Percentiles rank a stretch among this genome's conserved stretches.
Conservation (phyloP, 1,284 basidiomycete species). For the Megacollybia platyphylla region DNA sequence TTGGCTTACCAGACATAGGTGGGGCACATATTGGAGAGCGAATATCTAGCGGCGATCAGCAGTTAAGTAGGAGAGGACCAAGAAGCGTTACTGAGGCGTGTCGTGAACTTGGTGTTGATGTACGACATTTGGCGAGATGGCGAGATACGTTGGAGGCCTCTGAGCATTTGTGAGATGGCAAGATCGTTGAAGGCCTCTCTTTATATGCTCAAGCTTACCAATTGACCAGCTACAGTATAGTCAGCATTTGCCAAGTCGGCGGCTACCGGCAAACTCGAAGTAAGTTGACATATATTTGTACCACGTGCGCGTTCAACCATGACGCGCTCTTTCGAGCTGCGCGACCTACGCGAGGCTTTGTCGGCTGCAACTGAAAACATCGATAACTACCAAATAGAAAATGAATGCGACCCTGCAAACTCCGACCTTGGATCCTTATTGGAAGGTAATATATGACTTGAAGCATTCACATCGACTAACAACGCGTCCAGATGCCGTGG, state of each 20-base stretch:
- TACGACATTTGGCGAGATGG: background rate
- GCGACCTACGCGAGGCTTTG: background rate
- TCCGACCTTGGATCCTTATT: constrained; percentile 28
- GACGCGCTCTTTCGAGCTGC: background rate
- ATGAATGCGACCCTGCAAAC: constrained; percentile 47
- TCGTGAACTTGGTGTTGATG: background rate
- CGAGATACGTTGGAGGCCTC: too few species aligned
- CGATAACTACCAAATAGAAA: constrained; percentile 43
- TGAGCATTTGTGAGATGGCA: too few species aligned
- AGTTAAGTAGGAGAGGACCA: background rate
- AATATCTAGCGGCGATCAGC: constrained; percentile 21
- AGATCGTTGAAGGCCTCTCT: too few species aligned
- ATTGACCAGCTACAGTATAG: too few species aligned
- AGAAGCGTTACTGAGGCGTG: background rate
- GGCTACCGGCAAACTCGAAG: too few species aligned
- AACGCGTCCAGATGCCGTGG: constrained; percentile 44
- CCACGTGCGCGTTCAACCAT: background rate
- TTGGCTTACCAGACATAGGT: constrained; percentile 54
- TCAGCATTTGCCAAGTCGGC: too few species aligned
- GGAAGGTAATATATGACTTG: constrained; percentile 27
- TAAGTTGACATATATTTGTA: too few species aligned
- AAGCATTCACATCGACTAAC: constrained; percentile 2
- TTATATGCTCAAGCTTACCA: too few species aligned
- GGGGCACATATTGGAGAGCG: constrained; percentile 45
- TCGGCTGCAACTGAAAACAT: constrained; percentile 22